phyloP scores from a whole-genome alignment of 345 rosid genomes.

The Gossypium mustelinum region DNA sequence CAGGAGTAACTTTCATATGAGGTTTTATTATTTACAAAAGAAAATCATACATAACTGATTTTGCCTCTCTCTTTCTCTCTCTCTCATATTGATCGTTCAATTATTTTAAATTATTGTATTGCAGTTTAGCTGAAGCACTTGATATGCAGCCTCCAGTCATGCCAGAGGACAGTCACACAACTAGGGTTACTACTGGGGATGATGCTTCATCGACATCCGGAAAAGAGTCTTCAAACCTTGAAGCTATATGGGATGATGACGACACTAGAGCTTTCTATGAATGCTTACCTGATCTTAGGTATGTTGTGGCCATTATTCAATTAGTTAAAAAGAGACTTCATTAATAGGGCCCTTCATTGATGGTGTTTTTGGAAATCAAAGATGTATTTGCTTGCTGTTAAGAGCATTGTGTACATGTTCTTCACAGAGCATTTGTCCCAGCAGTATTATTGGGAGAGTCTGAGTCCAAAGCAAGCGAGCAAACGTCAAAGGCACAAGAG shows the following conservation, averaged over 20 bases:
- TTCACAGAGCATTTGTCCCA: constrained; percentile 94
- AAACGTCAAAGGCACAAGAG: constrained; percentile 62
- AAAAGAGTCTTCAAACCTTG: constrained; percentile 69
- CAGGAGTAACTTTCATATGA: background rate
- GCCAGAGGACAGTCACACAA: constrained; percentile 98
- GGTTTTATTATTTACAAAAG: background rate
- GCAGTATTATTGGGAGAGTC: constrained; percentile 94
- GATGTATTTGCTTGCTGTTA: background rate
- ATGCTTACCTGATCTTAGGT: constrained; percentile 97
- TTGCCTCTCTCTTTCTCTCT: background rate
- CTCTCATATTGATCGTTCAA: background rate
- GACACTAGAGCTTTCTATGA: constrained; percentile 96
- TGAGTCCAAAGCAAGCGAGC: constrained; percentile 74
- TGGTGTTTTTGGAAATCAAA: background rate
- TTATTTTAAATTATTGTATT: constrained; percentile 5
- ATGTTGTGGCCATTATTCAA: constrained; percentile 25
- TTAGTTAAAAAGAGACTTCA: constrained; percentile 13
- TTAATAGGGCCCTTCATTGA: background rate
- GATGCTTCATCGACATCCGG: constrained; percentile 66
- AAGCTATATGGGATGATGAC: constrained; percentile 96
- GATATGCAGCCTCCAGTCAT: constrained; percentile 98
- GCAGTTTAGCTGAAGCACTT: constrained; percentile 93
- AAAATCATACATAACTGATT: background rate
- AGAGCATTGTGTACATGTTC: constrained; percentile 19
- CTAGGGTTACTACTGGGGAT: constrained; percentile 82